These are phyloP conservation scores for Lablab purpureus DNA, from an alignment of 306 rosid genomes.

Conservation along the genomic window DNA sequence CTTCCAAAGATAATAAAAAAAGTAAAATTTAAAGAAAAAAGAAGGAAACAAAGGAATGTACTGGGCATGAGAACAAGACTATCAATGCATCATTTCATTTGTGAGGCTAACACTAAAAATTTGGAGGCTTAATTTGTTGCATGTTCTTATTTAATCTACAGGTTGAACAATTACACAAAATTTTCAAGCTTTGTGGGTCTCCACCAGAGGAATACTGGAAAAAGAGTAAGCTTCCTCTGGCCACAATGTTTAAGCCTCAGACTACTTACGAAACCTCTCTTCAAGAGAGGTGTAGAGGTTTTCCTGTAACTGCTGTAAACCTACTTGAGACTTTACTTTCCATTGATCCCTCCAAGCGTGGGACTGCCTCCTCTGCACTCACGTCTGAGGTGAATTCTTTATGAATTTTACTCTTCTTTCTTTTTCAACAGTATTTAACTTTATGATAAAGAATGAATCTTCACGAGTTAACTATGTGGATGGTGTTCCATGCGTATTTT, in stretches of 20 bases:
- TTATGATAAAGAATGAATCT: neutral
- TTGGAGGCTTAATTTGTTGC: conserved; percentile 28
- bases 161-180: conserved; percentile 97
- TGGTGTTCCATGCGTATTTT: neutral
- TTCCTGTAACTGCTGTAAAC: conserved; percentile 64
- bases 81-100: conserved; percentile 36
- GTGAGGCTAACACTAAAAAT: conserved; percentile 26
- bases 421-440: conserved; percentile 5
- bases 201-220: conserved; percentile 93
- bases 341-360: conserved; percentile 77
- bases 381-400: conserved; percentile 74
- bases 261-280: conserved; percentile 70
- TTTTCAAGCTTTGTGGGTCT: conserved; percentile 94
- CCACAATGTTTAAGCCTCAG: conserved; percentile 94
- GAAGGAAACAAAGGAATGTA: neutral
- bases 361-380: conserved; percentile 93
- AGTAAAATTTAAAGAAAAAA: neutral
- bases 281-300: conserved; percentile 71
- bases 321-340: conserved; percentile 80
- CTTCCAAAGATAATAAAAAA: neutral
- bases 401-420: conserved; percentile 10
- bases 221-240: conserved; percentile 86
- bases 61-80: neutral
- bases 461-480: conserved; percentile 16
- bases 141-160: conserved; percentile 47